These are phyloP conservation scores for Salix arbutifolia DNA, from an alignment of 345 rosid genomes.

Conservation along the genomic window DNA sequence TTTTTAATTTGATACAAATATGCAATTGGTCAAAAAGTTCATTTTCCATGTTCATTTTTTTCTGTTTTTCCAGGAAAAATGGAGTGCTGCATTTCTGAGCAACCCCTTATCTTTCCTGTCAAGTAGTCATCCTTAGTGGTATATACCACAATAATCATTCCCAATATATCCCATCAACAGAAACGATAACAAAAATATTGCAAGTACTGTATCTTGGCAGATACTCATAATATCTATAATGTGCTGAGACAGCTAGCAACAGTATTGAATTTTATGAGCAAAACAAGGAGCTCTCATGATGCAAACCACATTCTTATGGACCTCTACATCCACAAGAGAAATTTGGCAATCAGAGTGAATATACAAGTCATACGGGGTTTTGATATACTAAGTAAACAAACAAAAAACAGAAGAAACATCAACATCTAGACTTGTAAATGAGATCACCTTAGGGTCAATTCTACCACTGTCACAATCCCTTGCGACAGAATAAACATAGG, in stretches of 20 bases:
- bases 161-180: neutral
- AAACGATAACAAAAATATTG: neutral
- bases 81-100: too few species aligned
- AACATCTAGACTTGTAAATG: too few species aligned
- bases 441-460: constrained; percentile 63
- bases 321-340: neutral
- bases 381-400: neutral
- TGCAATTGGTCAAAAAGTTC: too few species aligned
- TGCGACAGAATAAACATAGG: constrained; percentile 83
- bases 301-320: neutral
- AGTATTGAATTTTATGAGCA: neutral
- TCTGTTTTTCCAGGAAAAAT: too few species aligned
- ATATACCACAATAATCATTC: neutral
- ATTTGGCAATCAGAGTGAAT: neutral
- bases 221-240: neutral
- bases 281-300: neutral
- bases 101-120: too few species aligned
- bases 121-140: too few species aligned
- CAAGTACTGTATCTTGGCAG: neutral
- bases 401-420: neutral
- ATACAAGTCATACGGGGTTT: neutral
- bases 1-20: too few species aligned
- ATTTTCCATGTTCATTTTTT: too few species aligned
- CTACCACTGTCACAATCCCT: constrained; percentile 77
- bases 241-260: neutral